Conservation (phyloP, 1,139 yeast genomes). For the Geotrichum citri-aurantii region DNA sequence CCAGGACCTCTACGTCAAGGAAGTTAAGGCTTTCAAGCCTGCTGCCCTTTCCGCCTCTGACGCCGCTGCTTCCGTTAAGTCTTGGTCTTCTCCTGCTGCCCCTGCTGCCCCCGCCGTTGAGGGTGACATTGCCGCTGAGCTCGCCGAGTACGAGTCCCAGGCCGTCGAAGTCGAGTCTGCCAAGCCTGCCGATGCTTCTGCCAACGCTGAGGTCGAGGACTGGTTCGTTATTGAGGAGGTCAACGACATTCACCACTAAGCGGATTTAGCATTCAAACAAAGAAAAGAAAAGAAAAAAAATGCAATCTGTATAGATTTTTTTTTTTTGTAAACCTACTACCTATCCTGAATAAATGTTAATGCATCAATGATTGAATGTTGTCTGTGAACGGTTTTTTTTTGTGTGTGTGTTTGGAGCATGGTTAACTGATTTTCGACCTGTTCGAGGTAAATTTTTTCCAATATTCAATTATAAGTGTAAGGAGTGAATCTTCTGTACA, state of each 20-base stretch:
- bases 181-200: slow-evolving; percentile 43
- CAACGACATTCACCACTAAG: slow-evolving; percentile 46
- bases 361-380: neutral
- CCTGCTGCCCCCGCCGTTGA: slow-evolving; percentile 71
- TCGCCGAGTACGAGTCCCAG: slow-evolving; percentile 66
- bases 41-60: slow-evolving; percentile 66
- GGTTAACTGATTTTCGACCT: no score
- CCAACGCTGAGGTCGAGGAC: slow-evolving; percentile 45
- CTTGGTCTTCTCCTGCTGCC: slow-evolving; percentile 72
- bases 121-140: slow-evolving; percentile 63
- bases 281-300: neutral
- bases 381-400: neutral
- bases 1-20: slow-evolving; percentile 81
- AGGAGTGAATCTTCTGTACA: no score
- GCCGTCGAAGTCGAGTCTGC: slow-evolving; percentile 64
- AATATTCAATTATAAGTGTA: no score
- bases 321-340: neutral
- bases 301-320: neutral
- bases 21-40: slow-evolving; percentile 84
- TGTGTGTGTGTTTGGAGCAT: no score
- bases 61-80: slow-evolving; percentile 72
- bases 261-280: neutral
- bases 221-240: slow-evolving; percentile 61
- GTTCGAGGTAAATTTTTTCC: no score
- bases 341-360: neutral